These are phyloP conservation scores for Didymosphaeria variabile DNA, from an alignment of 2,329 filamentous ascomycete genomes.

Conservation along the genomic window DNA sequence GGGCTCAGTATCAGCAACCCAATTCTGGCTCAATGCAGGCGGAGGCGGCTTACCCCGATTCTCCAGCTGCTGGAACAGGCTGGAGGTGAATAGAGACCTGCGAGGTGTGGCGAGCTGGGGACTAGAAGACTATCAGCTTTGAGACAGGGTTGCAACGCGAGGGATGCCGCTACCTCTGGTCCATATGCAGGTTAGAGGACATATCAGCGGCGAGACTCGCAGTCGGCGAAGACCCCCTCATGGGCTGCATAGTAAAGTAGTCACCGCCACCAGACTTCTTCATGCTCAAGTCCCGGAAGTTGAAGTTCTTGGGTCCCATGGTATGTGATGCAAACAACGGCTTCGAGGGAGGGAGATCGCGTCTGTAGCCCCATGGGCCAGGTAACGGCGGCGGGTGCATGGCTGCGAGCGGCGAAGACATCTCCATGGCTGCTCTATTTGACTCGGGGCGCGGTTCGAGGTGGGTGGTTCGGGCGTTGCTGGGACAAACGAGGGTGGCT, in stretches of 20 bases:
- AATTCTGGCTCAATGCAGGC: constrained; percentile 19
- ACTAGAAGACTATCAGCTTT: constrained; percentile 63
- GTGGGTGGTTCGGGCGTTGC: constrained; percentile 23
- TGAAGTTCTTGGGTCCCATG: constrained; percentile 72
- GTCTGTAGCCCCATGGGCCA: constrained; percentile 69
- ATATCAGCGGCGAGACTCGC: constrained; percentile 91
- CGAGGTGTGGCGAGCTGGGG: constrained; percentile 84
- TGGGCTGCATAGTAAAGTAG: constrained; percentile 82
- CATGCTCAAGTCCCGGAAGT: constrained; percentile 79
- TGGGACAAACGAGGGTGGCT: constrained; percentile 29
- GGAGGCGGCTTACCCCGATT: constrained; percentile 64
- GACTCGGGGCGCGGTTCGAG: neutral
- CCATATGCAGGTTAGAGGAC: constrained; percentile 96
- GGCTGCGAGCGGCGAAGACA: constrained; percentile 91
- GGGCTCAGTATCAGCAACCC: constrained; percentile 37
- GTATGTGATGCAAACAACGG: constrained; percentile 63
- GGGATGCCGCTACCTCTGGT: constrained; percentile 76
- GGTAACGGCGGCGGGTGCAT: constrained; percentile 79
- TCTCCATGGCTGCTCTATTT: constrained; percentile 71
- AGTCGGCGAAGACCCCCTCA: constrained; percentile 87
- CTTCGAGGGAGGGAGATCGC: constrained; percentile 64
- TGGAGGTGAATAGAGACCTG: constrained; percentile 82
- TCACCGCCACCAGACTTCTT: constrained; percentile 72
- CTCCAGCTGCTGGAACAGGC: constrained; percentile 68
- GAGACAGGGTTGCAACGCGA: constrained; percentile 34